Evolutionary conservation across 2,329 filamentous ascomycete species (phyloP).

Genomic region (Chaetothyriales sp.): DNA sequence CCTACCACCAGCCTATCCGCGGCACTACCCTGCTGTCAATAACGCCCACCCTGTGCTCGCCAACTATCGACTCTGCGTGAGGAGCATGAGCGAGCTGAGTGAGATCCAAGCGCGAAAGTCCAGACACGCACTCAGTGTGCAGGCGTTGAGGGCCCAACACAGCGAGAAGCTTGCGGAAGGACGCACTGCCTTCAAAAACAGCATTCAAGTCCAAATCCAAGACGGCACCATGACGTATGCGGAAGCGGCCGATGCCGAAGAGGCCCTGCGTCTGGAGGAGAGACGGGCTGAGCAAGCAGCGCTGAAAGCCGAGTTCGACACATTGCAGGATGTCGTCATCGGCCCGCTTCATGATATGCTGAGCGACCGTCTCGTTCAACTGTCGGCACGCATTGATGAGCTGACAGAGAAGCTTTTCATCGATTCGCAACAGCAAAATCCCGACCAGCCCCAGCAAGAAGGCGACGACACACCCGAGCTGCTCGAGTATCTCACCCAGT

Average conservation of each 20-base stretch:
- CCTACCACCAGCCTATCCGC: constrained; percentile 81
- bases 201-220: constrained; percentile 66
- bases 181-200: constrained; percentile 53
- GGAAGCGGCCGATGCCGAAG: constrained; percentile 69
- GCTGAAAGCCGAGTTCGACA: constrained; percentile 67
- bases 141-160: constrained; percentile 40
- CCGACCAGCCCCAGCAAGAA: constrained; percentile 83
- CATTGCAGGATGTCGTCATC: constrained; percentile 71
- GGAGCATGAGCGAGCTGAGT: constrained; percentile 57
- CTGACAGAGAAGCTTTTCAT: constrained; percentile 59
- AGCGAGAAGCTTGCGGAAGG: constrained; percentile 42
- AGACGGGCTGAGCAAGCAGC: constrained; percentile 56
- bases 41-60: constrained; percentile 89
- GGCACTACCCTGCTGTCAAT: constrained; percentile 88
- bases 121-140: constrained; percentile 37
- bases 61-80: constrained; percentile 59
- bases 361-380: constrained; percentile 57
- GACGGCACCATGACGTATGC: constrained; percentile 68
- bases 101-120: constrained; percentile 56
- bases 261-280: constrained; percentile 59
- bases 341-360: constrained; percentile 70
- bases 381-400: constrained; percentile 64
- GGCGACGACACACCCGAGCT: constrained; percentile 90
- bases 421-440: constrained; percentile 52
- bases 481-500: constrained; percentile 79